phyloP scores from a whole-genome alignment of 2,329 filamentous ascomycete species.

The Teratosphaeria viscida region DNA sequence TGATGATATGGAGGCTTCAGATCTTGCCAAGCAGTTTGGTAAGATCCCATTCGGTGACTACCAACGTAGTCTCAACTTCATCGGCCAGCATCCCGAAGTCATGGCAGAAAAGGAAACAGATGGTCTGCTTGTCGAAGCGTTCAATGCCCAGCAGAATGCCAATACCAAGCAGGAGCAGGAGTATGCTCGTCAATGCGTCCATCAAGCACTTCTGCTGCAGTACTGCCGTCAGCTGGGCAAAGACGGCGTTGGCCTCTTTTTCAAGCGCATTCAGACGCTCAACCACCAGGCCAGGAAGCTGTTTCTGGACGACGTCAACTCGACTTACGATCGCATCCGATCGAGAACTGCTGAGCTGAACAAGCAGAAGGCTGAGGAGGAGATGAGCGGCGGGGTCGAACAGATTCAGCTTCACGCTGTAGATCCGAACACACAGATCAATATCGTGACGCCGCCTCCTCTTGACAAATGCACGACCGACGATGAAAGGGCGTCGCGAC shows the following conservation, averaged over 20 bases:
- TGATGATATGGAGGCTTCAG: constrained; percentile 63
- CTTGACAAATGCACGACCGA: constrained; percentile 54
- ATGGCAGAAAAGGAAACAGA: constrained; percentile 80
- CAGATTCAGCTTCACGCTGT: constrained; percentile 97
- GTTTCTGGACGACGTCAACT: constrained; percentile 86
- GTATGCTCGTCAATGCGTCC: constrained; percentile 76
- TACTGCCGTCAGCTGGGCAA: constrained; percentile 85
- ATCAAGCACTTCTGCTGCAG: constrained; percentile 84
- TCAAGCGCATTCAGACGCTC: constrained; percentile 84
- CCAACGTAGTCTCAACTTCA: constrained; percentile 60
- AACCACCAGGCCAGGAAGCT: constrained; percentile 84
- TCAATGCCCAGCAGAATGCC: constrained; percentile 72
- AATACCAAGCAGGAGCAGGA: constrained; percentile 41
- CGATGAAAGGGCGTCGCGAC: constrained; percentile 52
- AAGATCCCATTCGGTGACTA: constrained; percentile 70
- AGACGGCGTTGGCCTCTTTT: constrained; percentile 85
- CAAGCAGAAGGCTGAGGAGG: constrained; percentile 45
- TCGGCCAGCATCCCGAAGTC: constrained; percentile 67
- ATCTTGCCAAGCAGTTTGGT: constrained; percentile 70
- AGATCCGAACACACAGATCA: constrained; percentile 72
- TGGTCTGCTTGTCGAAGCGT: constrained; percentile 80
- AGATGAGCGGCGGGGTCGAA: constrained; percentile 60
- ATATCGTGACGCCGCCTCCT: constrained; percentile 81
- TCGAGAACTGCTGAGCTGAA: constrained; percentile 64
- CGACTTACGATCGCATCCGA: constrained; percentile 74